A percentile compares a stretch with the other conserved stretches of the same genome.
These are phyloP conservation scores for Apostasia shenzhenica DNA, from an alignment of 106 monocot genomes.

Conservation along the genomic window DNA sequence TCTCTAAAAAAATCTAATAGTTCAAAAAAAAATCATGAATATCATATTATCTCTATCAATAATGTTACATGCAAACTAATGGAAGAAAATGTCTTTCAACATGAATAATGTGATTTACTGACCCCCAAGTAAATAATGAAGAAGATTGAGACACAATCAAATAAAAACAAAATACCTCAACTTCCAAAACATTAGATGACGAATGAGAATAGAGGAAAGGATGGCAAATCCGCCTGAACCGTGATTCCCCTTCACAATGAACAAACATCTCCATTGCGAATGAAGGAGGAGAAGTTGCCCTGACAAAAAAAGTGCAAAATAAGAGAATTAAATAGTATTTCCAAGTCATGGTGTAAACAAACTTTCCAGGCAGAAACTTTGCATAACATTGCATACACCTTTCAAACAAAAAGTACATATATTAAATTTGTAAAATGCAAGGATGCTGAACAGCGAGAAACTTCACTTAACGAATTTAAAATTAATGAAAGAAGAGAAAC, in stretches of 20 bases:
- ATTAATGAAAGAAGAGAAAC: too few relatives aligned
- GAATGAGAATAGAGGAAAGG: conserved; percentile 97
- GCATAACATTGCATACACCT: not conserved
- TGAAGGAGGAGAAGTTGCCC: conserved; percentile 93
- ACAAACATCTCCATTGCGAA: conserved; percentile 98
- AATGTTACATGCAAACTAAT: too few relatives aligned
- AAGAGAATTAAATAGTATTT: conserved; percentile 10
- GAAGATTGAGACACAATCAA: not conserved
- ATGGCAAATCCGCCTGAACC: conserved; percentile 93
- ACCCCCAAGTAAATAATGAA: not conserved
- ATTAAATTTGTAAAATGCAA: too few relatives aligned
- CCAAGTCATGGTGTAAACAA: not conserved
- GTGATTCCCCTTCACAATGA: conserved; percentile 98
- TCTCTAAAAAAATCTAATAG: too few relatives aligned
- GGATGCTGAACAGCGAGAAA: too few relatives aligned
- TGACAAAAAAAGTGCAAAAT: conserved; percentile 23
- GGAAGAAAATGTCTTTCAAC: too few relatives aligned
- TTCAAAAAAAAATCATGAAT: too few relatives aligned
- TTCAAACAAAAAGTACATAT: too few relatives aligned
- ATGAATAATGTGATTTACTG: too few relatives aligned
- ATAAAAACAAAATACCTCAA: conserved; percentile 49
- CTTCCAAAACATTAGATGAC: conserved; percentile 92
- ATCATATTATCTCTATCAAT: too few relatives aligned
- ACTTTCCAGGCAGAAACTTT: too few relatives aligned
- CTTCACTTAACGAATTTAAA: too few relatives aligned